These are phyloP conservation scores for Penicillium waksmanii DNA, from an alignment of 495 filamentous ascomycete species.

Conservation along the genomic window DNA sequence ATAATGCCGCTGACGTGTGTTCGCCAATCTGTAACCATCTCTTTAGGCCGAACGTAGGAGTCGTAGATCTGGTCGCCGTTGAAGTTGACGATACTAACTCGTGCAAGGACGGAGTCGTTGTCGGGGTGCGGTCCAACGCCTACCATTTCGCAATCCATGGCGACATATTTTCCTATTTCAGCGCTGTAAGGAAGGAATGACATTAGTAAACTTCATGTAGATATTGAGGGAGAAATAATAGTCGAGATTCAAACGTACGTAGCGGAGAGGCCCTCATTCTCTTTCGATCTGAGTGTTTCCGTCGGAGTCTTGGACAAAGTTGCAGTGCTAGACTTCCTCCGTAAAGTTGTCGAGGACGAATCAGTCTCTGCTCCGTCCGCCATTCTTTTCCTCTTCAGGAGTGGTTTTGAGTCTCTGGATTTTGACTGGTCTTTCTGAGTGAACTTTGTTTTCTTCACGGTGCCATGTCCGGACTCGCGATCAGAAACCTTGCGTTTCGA, in stretches of 20 bases:
- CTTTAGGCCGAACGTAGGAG: constrained; percentile 79
- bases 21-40: constrained; percentile 83
- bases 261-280: constrained; percentile 56
- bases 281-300: constrained; percentile 32
- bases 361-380: constrained; percentile 25
- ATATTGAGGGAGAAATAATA: not conserved
- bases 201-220: constrained; percentile 16
- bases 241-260: constrained; percentile 27
- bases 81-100: constrained; percentile 88
- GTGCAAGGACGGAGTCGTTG: constrained; percentile 71
- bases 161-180: constrained; percentile 82
- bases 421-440: constrained; percentile 32
- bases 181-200: constrained; percentile 31
- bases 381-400: constrained; percentile 41
- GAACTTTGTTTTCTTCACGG: constrained; percentile 44
- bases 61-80: constrained; percentile 90
- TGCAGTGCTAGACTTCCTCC: constrained; percentile 32
- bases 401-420: constrained; percentile 11
- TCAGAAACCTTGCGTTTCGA: constrained; percentile 46
- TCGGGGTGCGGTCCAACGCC: constrained; percentile 74
- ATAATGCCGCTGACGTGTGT: constrained; percentile 82
- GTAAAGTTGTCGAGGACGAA: constrained; percentile 19
- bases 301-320: constrained; percentile 18
- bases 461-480: constrained; percentile 36
- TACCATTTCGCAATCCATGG: constrained; percentile 98